Conservation (phyloP, 768 basidiomycete species). For the Psilocybe sp. region DNA sequence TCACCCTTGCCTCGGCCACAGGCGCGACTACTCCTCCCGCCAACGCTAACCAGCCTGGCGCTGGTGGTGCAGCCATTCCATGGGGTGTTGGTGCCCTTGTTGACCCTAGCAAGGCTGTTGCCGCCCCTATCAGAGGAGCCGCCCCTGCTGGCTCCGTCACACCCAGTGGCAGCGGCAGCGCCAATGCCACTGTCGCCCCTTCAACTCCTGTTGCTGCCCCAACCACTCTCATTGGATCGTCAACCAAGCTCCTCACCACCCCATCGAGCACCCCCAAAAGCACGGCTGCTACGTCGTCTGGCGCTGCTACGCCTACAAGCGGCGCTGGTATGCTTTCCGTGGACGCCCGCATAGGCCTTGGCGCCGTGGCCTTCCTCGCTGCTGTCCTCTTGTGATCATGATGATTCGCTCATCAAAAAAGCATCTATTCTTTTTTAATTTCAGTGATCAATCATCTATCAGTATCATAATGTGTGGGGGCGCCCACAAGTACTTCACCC, state of each 20-base stretch:
- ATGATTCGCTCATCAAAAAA: too few relatives aligned
- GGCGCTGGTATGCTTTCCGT: neutral
- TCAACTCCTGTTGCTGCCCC: neutral
- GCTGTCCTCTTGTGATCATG: too few relatives aligned
- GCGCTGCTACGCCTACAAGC: neutral
- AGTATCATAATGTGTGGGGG: too few relatives aligned
- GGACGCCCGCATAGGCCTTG: too few relatives aligned
- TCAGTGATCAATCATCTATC: too few relatives aligned
- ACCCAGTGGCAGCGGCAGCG: neutral
- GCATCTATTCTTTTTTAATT: too few relatives aligned
- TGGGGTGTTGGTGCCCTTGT: conserved; percentile 67
- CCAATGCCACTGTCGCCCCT: neutral
- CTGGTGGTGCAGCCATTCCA: conserved; percentile 44
- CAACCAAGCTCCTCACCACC: neutral
- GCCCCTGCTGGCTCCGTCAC: neutral
- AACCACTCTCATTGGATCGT: neutral
- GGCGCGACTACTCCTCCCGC: conserved; percentile 47
- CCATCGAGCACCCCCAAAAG: neutral
- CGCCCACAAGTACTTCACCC: too few relatives aligned
- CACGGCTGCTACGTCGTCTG: neutral
- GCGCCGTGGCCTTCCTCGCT: too few relatives aligned
- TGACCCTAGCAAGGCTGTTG: conserved; percentile 37
- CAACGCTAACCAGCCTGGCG: conserved; percentile 50
- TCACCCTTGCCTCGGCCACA: conserved; percentile 58
- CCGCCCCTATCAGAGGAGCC: conserved; percentile 27